Evolutionary conservation across 2,329 filamentous ascomycete species (phyloP).

Genomic region (Arachnopeziza araneosa): DNA sequence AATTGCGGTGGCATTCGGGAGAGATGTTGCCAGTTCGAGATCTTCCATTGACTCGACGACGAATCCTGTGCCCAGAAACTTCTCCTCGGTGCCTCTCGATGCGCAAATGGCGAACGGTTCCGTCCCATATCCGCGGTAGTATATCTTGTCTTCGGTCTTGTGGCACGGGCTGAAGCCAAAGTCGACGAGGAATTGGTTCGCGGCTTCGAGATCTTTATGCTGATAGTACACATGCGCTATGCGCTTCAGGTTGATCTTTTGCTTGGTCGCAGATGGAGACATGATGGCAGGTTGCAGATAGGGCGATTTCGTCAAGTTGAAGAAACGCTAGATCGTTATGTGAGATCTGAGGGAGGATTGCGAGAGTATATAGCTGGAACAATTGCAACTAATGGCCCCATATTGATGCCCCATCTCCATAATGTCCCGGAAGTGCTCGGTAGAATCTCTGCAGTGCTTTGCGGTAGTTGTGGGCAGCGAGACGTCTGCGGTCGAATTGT

Average conservation of each 20-base stretch:
- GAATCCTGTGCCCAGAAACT: slow-evolving; percentile 53
- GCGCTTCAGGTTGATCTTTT: slow-evolving; percentile 27
- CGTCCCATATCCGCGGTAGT: slow-evolving; percentile 55
- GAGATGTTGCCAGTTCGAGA: slow-evolving; percentile 43
- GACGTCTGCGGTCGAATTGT: neutral
- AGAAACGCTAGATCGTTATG: neutral
- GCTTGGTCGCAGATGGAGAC: slow-evolving; percentile 23
- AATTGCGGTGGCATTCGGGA: slow-evolving; percentile 43
- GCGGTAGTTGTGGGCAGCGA: neutral
- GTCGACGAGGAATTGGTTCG: slow-evolving; percentile 22
- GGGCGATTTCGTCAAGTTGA: neutral
- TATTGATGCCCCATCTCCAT: neutral
- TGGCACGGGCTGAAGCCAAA: slow-evolving; percentile 19
- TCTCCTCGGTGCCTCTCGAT: slow-evolving; percentile 39
- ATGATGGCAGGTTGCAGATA: slow-evolving; percentile 6
- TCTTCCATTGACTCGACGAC: slow-evolving; percentile 52
- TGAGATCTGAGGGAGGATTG: neutral
- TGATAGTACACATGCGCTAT: slow-evolving; percentile 26
- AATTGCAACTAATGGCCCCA: neutral
- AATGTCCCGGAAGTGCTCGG: neutral
- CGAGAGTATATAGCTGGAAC: neutral
- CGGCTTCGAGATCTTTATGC: slow-evolving; percentile 19
- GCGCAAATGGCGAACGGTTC: slow-evolving; percentile 57
- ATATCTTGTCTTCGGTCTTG: slow-evolving; percentile 38
- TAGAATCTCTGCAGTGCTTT: neutral